phyloP scores from a whole-genome alignment of 108 stramenopile genomes.

The Stephanodiscus minutulus region DNA sequence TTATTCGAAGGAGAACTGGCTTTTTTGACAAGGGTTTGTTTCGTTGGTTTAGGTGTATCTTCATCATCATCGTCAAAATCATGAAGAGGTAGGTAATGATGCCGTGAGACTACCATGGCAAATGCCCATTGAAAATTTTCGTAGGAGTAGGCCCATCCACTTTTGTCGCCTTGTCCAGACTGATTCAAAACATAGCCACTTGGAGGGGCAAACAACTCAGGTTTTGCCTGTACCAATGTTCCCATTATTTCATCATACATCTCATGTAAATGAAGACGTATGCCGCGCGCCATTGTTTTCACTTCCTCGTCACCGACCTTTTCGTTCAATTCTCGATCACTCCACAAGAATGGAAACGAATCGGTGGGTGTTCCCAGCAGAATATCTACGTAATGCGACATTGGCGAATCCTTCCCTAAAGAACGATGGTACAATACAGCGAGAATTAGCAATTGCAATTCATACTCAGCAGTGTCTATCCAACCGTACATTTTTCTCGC shows the following conservation, averaged over 20 bases:
- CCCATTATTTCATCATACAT: conserved; percentile 64
- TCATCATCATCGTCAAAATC: conserved; percentile 46
- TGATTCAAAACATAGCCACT: conserved; percentile 14
- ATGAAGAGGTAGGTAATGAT: conserved; percentile 74
- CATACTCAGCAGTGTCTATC: conserved; percentile 56
- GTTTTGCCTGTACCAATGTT: conserved; percentile 54
- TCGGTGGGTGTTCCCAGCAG: conserved; percentile 53
- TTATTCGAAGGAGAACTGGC: conserved; percentile 10
- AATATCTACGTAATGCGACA: conserved; percentile 63
- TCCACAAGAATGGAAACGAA: conserved; percentile 74
- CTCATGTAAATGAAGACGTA: conserved; percentile 66
- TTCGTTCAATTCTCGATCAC: conserved; percentile 34
- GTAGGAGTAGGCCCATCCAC: conserved; percentile 71
- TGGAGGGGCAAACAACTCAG: conserved; percentile 64
- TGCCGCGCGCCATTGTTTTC: conserved; percentile 51
- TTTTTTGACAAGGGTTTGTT: neutral
- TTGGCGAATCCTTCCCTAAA: conserved; percentile 54
- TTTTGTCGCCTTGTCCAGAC: conserved; percentile 33
- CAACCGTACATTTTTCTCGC: conserved; percentile 65
- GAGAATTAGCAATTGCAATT: conserved; percentile 69
- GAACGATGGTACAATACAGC: conserved; percentile 75
- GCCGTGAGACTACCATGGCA: conserved; percentile 84
- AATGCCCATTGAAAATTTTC: conserved; percentile 85
- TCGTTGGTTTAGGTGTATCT: conserved; percentile 2
- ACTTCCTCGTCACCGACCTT: conserved; percentile 50